Percentiles rank a stretch among this genome's conserved stretches.
Conservation (phyloP, 179 eudicot species). For the Heliamphora pulchella region DNA sequence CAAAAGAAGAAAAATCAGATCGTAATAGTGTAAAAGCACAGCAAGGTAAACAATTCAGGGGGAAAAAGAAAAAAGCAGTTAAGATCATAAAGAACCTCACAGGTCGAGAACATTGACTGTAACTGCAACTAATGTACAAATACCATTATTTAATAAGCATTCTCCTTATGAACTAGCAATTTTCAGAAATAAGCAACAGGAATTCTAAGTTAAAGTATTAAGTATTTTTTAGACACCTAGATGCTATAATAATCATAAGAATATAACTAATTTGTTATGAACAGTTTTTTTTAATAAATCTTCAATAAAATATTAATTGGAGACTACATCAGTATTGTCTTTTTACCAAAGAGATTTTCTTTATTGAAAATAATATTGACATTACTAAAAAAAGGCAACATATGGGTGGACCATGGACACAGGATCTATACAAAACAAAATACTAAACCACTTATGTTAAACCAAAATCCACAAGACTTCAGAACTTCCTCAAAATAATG, state of each 20-base stretch:
- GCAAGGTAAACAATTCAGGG: background rate
- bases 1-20: constrained; percentile 15
- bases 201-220: background rate
- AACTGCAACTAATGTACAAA: background rate
- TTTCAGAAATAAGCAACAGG: background rate
- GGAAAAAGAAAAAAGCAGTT: background rate
- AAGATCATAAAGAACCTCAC: background rate
- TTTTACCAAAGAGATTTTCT: background rate
- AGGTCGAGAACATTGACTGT: background rate
- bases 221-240: background rate
- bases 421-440: background rate
- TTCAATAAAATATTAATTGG: background rate
- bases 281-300: background rate
- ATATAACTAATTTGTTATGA: background rate
- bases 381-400: background rate
- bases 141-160: background rate
- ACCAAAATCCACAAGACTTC: background rate
- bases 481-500: background rate
- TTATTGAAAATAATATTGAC: background rate
- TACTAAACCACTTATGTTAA: background rate
- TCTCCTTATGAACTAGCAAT: background rate
- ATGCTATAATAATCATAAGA: constrained; percentile 1
- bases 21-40: background rate
- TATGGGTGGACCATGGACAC: background rate
- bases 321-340: background rate